A percentile compares a stretch with the other conserved stretches of the same genome.
Conservation (phyloP, 2,329 filamentous ascomycete species). For the Calonectria leucothoes region DNA sequence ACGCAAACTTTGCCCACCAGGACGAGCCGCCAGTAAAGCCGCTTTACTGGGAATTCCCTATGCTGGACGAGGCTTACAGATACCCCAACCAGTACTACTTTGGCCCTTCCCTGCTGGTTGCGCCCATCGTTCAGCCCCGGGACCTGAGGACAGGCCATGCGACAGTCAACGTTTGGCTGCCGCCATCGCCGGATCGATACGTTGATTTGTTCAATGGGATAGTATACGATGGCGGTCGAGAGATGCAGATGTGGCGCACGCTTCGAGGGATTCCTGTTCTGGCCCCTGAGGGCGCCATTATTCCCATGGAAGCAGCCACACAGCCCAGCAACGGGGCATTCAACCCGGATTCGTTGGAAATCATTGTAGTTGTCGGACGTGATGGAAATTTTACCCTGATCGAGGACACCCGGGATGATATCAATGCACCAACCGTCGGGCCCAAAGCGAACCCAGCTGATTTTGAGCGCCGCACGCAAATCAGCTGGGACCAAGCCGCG, state of each 20-base stretch:
- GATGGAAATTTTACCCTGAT: constrained; percentile 61
- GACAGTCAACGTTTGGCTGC: constrained; percentile 66
- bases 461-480: not conserved
- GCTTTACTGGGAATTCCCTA: constrained; percentile 71
- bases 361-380: constrained; percentile 59
- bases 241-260: constrained; percentile 61
- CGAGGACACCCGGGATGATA: constrained; percentile 53
- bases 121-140: constrained; percentile 65
- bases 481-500: not conserved
- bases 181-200: constrained; percentile 56
- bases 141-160: constrained; percentile 59
- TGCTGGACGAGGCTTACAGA: constrained; percentile 63
- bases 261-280: constrained; percentile 63
- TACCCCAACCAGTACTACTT: constrained; percentile 70
- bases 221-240: constrained; percentile 67
- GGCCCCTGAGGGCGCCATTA: constrained; percentile 66
- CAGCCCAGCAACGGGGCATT: constrained; percentile 58
- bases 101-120: constrained; percentile 66
- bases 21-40: constrained; percentile 68
- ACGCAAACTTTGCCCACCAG: constrained; percentile 52
- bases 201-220: constrained; percentile 69
- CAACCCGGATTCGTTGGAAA: constrained; percentile 59
- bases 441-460: not conserved
- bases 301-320: constrained; percentile 61
- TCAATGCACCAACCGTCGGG: not conserved